Base-by-base conservation (phyloP, 352 stramenopile genomes). In the Aphanomyces cochlioides region DNA sequence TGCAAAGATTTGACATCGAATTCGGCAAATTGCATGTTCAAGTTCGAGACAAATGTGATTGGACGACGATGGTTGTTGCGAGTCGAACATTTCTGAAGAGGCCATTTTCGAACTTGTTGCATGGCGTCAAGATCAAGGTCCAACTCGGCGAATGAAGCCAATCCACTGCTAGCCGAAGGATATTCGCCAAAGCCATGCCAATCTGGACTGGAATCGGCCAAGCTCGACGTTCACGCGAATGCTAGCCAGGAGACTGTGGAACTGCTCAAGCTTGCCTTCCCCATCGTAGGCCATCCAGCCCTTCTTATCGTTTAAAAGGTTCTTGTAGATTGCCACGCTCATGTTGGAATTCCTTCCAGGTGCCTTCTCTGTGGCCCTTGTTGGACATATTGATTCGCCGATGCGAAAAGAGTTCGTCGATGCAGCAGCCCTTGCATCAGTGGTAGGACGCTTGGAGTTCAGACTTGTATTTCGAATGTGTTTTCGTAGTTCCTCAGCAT, bases 341-440 rank as follows among this genome's bases (percentile, higher is more conserved):
- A 39, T 37, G 10, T 19, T 69, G 7, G 63, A 69, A 21, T 69
- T 69, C 37, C 36, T 69, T n/a, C 63, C 63, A 39, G 63, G 63
- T n/a, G 40, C 45, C 7, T 56, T 69, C 36, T 69, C 63, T 21
- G 84, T 84, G 58, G 81, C 89, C 56, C 77, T 89, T n/a, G 81
- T 83, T 0, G 82, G 84, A 15, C 82, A 92, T 60, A 77, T 92
- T 12, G 58, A 88, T 40, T 85, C 81, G 8, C 69, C 76, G 0
- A 28, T 78, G 13, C 82, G 75, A 2, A 82, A 90, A 69, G 76
- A 88, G 73, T 87, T 78, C 57, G 81, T 92, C 39, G 84, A 89
- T 53, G 82, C 82, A 50, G 82, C 82, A 21, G 85, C 80, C n/a
- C 72, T 90, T 2, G 87, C 84, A 7, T 85, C 75, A 4, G 89